Percentiles rank a stretch among this genome's conserved stretches.
Evolutionary conservation across 352 stramenopile genomes (phyloP).

Genomic region (Phytophthora kernoviae): DNA sequence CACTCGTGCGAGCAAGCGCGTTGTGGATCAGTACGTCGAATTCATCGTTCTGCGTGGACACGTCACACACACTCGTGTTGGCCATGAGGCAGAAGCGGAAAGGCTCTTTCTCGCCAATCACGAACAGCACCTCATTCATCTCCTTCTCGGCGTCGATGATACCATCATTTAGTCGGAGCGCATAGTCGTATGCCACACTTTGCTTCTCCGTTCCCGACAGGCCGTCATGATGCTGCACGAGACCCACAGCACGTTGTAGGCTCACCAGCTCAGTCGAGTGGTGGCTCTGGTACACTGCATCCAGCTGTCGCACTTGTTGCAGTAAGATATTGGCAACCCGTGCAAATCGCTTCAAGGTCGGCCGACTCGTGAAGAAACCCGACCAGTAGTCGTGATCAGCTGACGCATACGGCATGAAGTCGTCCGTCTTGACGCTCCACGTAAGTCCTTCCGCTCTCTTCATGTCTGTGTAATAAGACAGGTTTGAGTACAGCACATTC

Average conservation of each 20-base stretch:
- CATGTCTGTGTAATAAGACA: conserved; percentile 94
- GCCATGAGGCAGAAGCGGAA: conserved; percentile 73
- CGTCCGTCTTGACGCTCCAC: conserved; percentile 92
- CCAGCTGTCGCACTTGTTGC: conserved; percentile 91
- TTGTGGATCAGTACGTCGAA: conserved; percentile 84
- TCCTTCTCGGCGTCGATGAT: conserved; percentile 67
- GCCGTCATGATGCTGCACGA: conserved; percentile 97
- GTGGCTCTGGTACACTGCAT: conserved; percentile 78
- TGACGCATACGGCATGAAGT: conserved; percentile 98
- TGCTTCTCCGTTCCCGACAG: conserved; percentile 96
- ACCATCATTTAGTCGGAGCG: conserved; percentile 89
- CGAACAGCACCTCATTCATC: conserved; percentile 77
- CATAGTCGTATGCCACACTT: conserved; percentile 95
- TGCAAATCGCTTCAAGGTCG: conserved; percentile 93
- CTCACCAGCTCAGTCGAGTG: conserved; percentile 51
- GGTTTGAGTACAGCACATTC: conserved; percentile 97
- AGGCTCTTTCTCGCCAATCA: conserved; percentile 69
- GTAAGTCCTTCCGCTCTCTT: conserved; percentile 87
- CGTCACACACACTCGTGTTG: conserved; percentile 93
- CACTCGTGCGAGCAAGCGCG: conserved; percentile 53
- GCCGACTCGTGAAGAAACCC: conserved; percentile 96
- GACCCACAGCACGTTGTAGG: conserved; percentile 89
- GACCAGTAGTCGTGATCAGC: conserved; percentile 94
- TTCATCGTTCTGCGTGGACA: conserved; percentile 62
- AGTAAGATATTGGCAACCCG: conserved; percentile 89